Evolutionary conservation across 2,329 filamentous ascomycete genomes (phyloP), one percentile per base, ranked within the genome.

Genomic region (Hypoxylon sp.): DNA sequence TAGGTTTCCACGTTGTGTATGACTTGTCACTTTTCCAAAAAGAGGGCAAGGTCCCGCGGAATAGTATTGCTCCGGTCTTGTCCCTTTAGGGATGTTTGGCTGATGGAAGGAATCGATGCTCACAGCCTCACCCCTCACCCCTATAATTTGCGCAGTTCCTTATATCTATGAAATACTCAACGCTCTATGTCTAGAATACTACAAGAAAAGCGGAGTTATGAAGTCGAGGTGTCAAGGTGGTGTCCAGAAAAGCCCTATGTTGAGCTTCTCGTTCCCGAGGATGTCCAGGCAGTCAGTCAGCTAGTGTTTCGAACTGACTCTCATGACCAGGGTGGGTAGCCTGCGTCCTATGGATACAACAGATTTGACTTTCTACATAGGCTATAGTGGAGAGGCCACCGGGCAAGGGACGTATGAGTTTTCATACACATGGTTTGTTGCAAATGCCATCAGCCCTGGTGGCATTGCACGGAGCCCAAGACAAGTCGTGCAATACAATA

Each of bases 291-390:
- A 6, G n/a, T 41, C n/a, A 41, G 36, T 17, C 5, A 17, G 10
- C 6, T 41, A 41, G 36, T 41, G 36, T 41, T 41, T n/a, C 17
- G 36, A 11, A 41, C 36, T 17, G 36, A 41, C 14, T 41, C 36
- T 41, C 36, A 41, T 17, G 36, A 41, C n/a, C 36, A 41, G n/a
- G 36, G 36, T 41, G 19, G 19, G 36, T 41, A 41, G n/a, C n/a
- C 2, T n/a, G n/a, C n/a, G n/a, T 17, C 6, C 14, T 9, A 17
- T 9, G n/a, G 14, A 17, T 9, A 17, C 3, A 19, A 41, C n/a
- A 41, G 36, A 9, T 17, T 41, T 41, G 14, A 41, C 9, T 2
- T 17, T 41, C 1, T n/a, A 41, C 2, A 3, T 41, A 41, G 36
- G 36, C 2, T 41, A 41, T 6, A 41, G 36, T 17, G 36, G 36